A percentile compares a stretch with the other conserved stretches of the same genome.
phyloP scores from a whole-genome alignment of 495 filamentous ascomycete species.

The Pyrenopolyporus hunteri region DNA sequence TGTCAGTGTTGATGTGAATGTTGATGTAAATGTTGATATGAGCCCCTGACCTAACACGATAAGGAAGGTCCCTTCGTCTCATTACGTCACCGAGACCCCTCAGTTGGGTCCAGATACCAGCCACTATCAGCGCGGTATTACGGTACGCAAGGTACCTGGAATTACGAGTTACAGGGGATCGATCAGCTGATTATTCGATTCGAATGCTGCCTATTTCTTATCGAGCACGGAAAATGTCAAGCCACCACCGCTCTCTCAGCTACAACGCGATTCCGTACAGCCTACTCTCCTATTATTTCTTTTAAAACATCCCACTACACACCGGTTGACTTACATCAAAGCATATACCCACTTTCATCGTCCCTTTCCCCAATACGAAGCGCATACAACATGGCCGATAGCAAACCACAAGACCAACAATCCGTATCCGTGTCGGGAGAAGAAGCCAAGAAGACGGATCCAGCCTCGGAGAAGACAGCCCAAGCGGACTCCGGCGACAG shows the following conservation, averaged over 20 bases:
- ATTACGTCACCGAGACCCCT: no score
- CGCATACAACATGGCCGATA: conserved; percentile 22
- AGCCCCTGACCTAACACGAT: no score
- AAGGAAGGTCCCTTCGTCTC: no score
- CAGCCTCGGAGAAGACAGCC: conserved; percentile 1
- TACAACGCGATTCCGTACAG: no score
- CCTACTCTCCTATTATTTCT: no score
- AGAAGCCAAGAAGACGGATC: conserved; percentile 10
- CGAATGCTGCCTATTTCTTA: not conserved
- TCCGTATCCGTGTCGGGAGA: conserved; percentile 1
- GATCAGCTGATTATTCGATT: conserved; percentile 3
- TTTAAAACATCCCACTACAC: not conserved
- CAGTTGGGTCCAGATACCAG: no score
- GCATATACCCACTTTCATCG: not conserved
- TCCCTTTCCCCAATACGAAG: not conserved
- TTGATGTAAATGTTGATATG: no score
- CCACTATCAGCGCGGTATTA: not conserved
- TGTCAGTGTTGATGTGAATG: no score
- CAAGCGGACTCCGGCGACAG: conserved; percentile 24
- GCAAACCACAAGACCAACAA: conserved; percentile 20
- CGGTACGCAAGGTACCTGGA: no score
- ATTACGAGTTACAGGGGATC: not conserved
- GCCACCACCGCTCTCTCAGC: no score
- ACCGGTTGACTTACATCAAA: not conserved
- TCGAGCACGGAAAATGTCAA: not conserved